Conservation (phyloP, 176 grass and related monocot genomes). For the Lolium perenne region DNA sequence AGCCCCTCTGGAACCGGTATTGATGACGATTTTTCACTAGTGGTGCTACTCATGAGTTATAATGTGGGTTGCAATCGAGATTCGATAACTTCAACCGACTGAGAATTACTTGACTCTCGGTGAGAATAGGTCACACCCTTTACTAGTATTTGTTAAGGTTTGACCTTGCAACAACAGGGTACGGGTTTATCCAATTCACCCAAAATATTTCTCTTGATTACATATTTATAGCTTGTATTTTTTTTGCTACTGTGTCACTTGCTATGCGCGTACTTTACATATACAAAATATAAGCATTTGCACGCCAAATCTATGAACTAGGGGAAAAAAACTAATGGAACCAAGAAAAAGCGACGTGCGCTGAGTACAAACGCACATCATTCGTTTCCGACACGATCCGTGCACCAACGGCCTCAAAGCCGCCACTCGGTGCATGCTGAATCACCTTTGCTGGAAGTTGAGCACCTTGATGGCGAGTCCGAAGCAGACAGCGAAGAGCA, state of each 20-base stretch:
- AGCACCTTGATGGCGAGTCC: conserved; percentile 57
- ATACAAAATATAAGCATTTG: not conserved
- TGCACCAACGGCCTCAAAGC: not conserved
- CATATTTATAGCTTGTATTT: conserved; percentile 2
- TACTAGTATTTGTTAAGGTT: too few species aligned
- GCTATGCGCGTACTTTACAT: not conserved
- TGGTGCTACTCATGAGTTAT: too few species aligned
- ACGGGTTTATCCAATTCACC: not conserved
- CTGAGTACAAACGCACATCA: not conserved
- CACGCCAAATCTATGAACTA: not conserved
- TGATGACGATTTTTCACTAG: too few species aligned
- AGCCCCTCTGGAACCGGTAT: too few species aligned
- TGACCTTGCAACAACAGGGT: too few species aligned
- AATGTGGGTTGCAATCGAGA: too few species aligned
- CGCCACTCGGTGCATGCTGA: not conserved
- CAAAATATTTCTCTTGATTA: not conserved
- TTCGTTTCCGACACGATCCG: not conserved
- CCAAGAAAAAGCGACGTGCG: not conserved
- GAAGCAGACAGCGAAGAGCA: conserved; percentile 55
- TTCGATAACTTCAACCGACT: too few species aligned
- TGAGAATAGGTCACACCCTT: too few species aligned
- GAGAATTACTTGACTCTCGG: too few species aligned
- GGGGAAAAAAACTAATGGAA: not conserved
- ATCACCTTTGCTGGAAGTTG: conserved; percentile 62
- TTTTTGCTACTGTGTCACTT: not conserved